These are phyloP conservation scores for Trypanosoma congolense DNA, from an alignment of 208 protist species.

Conservation along the genomic window DNA sequence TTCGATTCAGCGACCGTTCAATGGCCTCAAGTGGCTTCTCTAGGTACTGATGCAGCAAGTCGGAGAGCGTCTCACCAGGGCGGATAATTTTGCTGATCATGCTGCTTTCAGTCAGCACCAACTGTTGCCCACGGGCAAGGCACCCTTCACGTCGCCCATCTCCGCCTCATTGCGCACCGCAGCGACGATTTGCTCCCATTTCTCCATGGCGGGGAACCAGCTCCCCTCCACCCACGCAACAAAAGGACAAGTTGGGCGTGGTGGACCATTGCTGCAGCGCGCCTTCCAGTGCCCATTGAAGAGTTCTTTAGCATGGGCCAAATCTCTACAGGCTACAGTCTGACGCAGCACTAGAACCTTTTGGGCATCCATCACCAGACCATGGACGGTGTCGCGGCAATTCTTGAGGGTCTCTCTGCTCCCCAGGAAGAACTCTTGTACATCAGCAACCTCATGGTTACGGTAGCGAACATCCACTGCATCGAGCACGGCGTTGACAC, in stretches of 20 bases:
- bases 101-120: conserved; percentile 30
- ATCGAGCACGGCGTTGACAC: conserved; percentile 37
- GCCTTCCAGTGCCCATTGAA: conserved; percentile 16
- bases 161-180: conserved; percentile 25
- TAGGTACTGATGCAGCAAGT: conserved; percentile 38
- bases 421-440: conserved; percentile 36
- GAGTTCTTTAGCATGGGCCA: conserved; percentile 30
- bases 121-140: conserved; percentile 28
- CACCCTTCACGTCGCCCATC: conserved; percentile 27
- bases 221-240: conserved; percentile 55
- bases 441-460: conserved; percentile 33
- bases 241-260: conserved; percentile 30
- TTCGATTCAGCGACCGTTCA: conserved; percentile 22
- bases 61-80: conserved; percentile 47
- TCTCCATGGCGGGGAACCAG: conserved; percentile 66
- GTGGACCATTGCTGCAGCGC: background rate
- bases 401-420: conserved; percentile 29
- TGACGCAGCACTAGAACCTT: conserved; percentile 46
- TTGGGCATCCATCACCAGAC: conserved; percentile 30
- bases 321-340: conserved; percentile 30
- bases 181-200: conserved; percentile 44
- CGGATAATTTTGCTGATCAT: conserved; percentile 66
- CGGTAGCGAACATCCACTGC: conserved; percentile 52
- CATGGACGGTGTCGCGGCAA: conserved; percentile 32
- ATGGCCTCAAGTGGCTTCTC: conserved; percentile 39